Percentiles rank a stretch among this genome's conserved stretches.
Evolutionary conservation across 2,329 filamentous ascomycete genomes (phyloP).

Genomic region (Zymoseptoria pseudotritici): DNA sequence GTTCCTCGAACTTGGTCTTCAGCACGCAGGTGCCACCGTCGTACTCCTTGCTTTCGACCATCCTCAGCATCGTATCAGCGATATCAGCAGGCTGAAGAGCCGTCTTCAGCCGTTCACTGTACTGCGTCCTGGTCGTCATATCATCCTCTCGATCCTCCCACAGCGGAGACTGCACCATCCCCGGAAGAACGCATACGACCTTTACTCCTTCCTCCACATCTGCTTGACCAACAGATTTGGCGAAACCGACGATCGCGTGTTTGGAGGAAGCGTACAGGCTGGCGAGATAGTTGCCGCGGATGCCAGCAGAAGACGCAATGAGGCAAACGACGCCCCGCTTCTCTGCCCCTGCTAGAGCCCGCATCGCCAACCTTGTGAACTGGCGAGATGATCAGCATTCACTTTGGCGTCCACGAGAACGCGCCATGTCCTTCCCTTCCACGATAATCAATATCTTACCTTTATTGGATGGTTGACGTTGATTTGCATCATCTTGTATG

Average conservation of each 20-base stretch:
- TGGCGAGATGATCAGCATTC: neutral
- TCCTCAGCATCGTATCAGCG: conserved; percentile 15
- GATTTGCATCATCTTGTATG: conserved; percentile 16
- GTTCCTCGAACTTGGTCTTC: conserved; percentile 14
- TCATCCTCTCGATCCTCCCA: conserved; percentile 33
- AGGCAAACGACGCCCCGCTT: conserved; percentile 16
- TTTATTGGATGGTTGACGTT: conserved; percentile 18
- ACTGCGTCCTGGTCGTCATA: conserved; percentile 11
- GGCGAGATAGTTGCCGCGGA: conserved; percentile 17
- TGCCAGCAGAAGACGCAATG: conserved; percentile 11
- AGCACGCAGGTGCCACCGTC: conserved; percentile 18
- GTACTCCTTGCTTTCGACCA: conserved; percentile 16
- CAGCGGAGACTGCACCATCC: conserved; percentile 15
- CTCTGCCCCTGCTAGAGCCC: conserved; percentile 16
- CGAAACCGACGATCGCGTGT: conserved; percentile 37
- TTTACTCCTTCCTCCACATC: conserved; percentile 36
- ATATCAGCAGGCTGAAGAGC: conserved; percentile 16
- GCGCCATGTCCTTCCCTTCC: neutral
- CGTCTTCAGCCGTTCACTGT: conserved; percentile 8
- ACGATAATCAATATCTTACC: neutral
- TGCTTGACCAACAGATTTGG: conserved; percentile 37
- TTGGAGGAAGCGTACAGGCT: conserved; percentile 32
- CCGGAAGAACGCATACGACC: conserved; percentile 32
- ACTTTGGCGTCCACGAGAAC: neutral
- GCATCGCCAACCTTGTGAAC: conserved; percentile 15